These are phyloP conservation scores for Zasmidium citrigriseum DNA, from an alignment of 2,329 filamentous ascomycete genomes.

Conservation along the genomic window DNA sequence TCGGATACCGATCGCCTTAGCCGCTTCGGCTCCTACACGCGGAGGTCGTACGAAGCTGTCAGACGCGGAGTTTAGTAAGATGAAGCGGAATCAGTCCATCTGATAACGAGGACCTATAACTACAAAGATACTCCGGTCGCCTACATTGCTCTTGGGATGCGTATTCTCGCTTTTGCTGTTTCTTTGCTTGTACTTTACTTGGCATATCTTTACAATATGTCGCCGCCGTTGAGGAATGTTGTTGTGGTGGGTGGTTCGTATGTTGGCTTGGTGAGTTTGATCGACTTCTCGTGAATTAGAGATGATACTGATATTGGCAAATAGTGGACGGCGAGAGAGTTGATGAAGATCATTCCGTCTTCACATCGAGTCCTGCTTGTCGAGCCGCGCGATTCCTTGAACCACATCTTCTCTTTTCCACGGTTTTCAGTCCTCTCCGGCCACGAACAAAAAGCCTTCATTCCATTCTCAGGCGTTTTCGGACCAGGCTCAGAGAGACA, in stretches of 20 bases:
- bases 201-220: not conserved
- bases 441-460: conserved; percentile 25
- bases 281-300: not conserved
- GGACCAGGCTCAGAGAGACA: conserved; percentile 11
- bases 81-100: not conserved
- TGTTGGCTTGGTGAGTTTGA: conserved; percentile 19
- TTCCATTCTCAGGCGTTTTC: conserved; percentile 23
- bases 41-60: not conserved
- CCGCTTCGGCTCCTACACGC: not conserved
- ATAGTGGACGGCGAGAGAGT: conserved; percentile 18
- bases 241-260: conserved; percentile 24
- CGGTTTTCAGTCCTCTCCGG: conserved; percentile 23
- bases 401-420: conserved; percentile 26
- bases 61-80: not conserved
- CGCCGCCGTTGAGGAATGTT: conserved; percentile 19
- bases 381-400: conserved; percentile 23
- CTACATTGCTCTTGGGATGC: not conserved
- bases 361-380: conserved; percentile 22
- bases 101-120: not conserved
- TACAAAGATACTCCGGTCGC: too few relatives aligned
- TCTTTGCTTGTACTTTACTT: not conserved
- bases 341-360: conserved; percentile 19
- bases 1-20: not conserved
- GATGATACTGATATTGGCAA: not conserved
- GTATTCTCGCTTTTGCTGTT: not conserved